Conservation (phyloP, 768 basidiomycete genomes). For the Naganishia kalamii region DNA sequence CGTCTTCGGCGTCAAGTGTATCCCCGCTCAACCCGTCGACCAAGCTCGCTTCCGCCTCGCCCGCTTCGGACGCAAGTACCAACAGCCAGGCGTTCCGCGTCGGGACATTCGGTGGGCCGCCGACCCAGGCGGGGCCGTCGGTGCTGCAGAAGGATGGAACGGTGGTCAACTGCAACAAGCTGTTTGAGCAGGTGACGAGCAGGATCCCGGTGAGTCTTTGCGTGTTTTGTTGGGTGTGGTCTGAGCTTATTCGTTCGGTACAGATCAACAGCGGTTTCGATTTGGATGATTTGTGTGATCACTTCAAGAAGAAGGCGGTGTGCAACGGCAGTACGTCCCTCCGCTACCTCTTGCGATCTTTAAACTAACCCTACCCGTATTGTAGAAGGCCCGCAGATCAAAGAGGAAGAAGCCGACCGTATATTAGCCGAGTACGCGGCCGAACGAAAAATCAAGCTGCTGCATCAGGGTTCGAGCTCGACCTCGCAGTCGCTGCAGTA, state of each 20-base stretch:
- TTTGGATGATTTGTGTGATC: constrained; percentile 44
- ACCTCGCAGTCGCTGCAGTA: too few relatives aligned
- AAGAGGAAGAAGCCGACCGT: constrained; percentile 2
- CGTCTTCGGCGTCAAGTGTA: constrained; percentile 23
- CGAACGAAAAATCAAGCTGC: background rate
- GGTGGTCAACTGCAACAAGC: constrained; percentile 28
- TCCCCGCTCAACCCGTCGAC: background rate
- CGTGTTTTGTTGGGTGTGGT: background rate
- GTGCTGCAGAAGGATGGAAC: constrained; percentile 28
- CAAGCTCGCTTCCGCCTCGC: too few relatives aligned
- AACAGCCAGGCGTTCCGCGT: constrained; percentile 13
- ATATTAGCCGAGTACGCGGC: constrained; percentile 5
- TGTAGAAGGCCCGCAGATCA: background rate
- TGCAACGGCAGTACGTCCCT: constrained; percentile 37
- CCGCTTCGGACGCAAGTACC: background rate
- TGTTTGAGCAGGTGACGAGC: constrained; percentile 35
- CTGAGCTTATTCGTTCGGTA: background rate
- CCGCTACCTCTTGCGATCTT: too few relatives aligned
- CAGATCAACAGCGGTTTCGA: constrained; percentile 28
- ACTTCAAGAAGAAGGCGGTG: constrained; percentile 39
- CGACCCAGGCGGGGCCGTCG: constrained; percentile 3
- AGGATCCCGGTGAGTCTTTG: constrained; percentile 27
- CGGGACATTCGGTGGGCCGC: constrained; percentile 22
- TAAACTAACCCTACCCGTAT: background rate
- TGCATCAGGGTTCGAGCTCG: too few relatives aligned